Base-by-base conservation (phyloP, 2,329 filamentous ascomycete genomes). In the Ilyonectria sp. region DNA sequence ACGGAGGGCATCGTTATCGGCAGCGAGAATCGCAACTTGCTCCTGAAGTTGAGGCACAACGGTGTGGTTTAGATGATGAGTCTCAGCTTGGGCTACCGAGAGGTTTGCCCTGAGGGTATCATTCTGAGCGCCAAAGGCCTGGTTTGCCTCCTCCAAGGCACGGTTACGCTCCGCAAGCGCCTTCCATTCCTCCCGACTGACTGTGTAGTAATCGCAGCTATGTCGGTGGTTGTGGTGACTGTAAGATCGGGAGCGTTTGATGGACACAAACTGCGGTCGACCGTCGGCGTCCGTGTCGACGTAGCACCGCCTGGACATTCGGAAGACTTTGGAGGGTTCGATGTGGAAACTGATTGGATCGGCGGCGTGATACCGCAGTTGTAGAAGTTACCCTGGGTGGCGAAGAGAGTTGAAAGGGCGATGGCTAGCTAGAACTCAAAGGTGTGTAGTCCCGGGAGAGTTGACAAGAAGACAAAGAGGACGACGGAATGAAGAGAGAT, bases 1-100 rank as follows among this genome's bases (percentile, higher is more conserved):
- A 13, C 82, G 79, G 6, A 86, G 78, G 8, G 78, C 75, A 17
- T 78, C 74, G 69, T 85, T 85, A 35, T 85, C 82, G 17, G 77
- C 77, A 3, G 73, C 69, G 5, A 86, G 79, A 10, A 75, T 69
- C 37, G 72, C 74, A 60, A 83, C 76, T 64, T 82, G 78, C n/a
- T 73, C 75, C 65, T 82, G 77, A 2, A 85, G 78, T 46, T 81
- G 73, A 1, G 80, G 79, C 6, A 82, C 71, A 64, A 79, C 75
- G 66, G 76, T 74, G 26, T 77, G 74, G 29, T 70, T 63, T 6
- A 82, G 74, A 26, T 79, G 76, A 40, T 80, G 78, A 29, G 76
- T 73, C 37, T 84, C 82, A 31, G 75, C 74, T 52, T 83, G 76
- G 23, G 79, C 75, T 4, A 74, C 70, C 17, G 79, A 74, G 15